Evolutionary conservation across 140 eudicot species (phyloP).

Genomic region (Erigeron philadelphicus): DNA sequence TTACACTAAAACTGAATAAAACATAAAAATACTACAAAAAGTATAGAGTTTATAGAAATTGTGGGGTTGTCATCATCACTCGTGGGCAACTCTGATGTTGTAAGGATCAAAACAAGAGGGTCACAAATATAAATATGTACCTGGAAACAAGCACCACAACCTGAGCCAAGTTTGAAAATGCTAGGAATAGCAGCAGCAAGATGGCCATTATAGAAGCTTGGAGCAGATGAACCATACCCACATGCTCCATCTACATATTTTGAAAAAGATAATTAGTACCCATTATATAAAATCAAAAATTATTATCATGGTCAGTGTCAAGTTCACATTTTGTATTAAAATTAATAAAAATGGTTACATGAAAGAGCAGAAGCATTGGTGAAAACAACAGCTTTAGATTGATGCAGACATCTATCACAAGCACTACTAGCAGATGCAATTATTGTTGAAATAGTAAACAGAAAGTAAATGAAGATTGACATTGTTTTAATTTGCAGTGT

Average conservation of each 20-base stretch:
- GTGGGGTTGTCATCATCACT: too few relatives aligned
- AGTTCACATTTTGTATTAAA: neutral
- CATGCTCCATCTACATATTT: conserved; percentile 76
- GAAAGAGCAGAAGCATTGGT: conserved; percentile 56
- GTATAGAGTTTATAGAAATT: too few relatives aligned
- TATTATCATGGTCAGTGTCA: conserved; percentile 21
- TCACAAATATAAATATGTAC: conserved; percentile 30
- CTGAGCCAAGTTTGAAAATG: conserved; percentile 68
- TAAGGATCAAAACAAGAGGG: neutral
- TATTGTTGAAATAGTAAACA: conserved; percentile 35
- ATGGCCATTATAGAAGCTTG: conserved; percentile 48
- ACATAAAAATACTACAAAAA: too few relatives aligned
- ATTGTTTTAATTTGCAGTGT: conserved; percentile 21
- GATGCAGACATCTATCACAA: conserved; percentile 79
- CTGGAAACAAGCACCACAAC: conserved; percentile 92
- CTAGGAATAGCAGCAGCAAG: conserved; percentile 77
- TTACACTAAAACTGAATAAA: too few relatives aligned
- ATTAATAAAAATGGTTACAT: conserved; percentile 39
- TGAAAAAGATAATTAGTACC: conserved; percentile 7
- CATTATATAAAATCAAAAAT: conserved; percentile 18
- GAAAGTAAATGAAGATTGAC: conserved; percentile 32
- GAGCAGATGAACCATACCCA: conserved; percentile 79
- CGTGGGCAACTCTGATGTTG: too few relatives aligned
- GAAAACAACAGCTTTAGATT: conserved; percentile 52
- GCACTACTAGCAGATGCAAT: conserved; percentile 44